Percentiles rank a stretch among this genome's conserved stretches.
Conservation (phyloP, 768 basidiomycete species). For the Leucogyrophana mollusca region DNA sequence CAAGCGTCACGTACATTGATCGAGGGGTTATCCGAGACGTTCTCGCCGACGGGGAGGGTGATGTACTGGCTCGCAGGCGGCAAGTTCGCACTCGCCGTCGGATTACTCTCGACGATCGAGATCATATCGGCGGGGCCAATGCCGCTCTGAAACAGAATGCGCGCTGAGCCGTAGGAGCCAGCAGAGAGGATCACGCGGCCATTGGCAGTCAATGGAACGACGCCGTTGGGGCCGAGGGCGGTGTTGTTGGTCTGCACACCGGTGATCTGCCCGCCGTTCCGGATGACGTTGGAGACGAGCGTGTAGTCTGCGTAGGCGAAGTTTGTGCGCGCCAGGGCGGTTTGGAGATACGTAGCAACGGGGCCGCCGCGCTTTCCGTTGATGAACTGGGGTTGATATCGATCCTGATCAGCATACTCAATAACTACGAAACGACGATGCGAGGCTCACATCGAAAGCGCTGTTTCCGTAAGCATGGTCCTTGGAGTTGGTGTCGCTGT, state of each 20-base stretch:
- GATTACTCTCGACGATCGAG: slow-evolving; percentile 43
- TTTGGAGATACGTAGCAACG: slow-evolving; percentile 58
- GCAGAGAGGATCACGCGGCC: slow-evolving; percentile 64
- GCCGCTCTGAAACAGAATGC: slow-evolving; percentile 59
- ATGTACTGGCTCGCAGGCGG: slow-evolving; percentile 52
- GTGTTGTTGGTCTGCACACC: slow-evolving; percentile 65
- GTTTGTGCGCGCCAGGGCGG: slow-evolving; percentile 52
- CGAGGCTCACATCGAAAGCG: slow-evolving; percentile 29
- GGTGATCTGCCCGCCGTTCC: slow-evolving; percentile 52
- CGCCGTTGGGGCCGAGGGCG: slow-evolving; percentile 51
- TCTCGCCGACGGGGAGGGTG: slow-evolving; percentile 57
- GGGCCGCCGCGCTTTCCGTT: slow-evolving; percentile 47
- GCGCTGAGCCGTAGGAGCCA: slow-evolving; percentile 54
- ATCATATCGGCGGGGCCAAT: slow-evolving; percentile 64
- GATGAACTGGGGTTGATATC: background rate
- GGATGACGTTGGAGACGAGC: slow-evolving; percentile 50
- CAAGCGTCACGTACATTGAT: slow-evolving; percentile 44
- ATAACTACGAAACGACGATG: background rate
- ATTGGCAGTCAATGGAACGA: slow-evolving; percentile 50
- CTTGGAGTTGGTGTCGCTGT: slow-evolving; percentile 53
- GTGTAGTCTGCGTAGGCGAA: slow-evolving; percentile 49
- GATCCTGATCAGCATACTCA: background rate
- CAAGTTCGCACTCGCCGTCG: slow-evolving; percentile 44
- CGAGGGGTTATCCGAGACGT: slow-evolving; percentile 60
- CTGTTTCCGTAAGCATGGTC: slow-evolving; percentile 62